Percentiles rank a stretch among this genome's conserved stretches.
Conservation (phyloP, 495 filamentous ascomycete genomes). For the Aspergillus indologenus region DNA sequence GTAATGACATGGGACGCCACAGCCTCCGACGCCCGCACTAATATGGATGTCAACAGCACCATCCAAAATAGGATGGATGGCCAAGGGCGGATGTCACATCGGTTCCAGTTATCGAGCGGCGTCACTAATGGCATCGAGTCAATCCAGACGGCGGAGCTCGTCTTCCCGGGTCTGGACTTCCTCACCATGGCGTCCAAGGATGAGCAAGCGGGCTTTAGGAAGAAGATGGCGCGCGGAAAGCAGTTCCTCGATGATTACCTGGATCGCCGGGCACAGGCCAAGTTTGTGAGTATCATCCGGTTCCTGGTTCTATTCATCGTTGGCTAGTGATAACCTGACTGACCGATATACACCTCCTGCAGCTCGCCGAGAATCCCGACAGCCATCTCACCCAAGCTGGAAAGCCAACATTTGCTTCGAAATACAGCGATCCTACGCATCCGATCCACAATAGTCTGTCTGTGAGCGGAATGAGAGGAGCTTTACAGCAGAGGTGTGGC, state of each 20-base stretch:
- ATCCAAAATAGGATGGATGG: slow-evolving; percentile 17
- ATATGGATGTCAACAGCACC: slow-evolving; percentile 12
- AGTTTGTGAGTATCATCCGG: slow-evolving; percentile 51
- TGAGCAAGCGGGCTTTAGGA: slow-evolving; percentile 7
- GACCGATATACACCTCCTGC: slow-evolving; percentile 3
- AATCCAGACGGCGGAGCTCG: slow-evolving; percentile 45
- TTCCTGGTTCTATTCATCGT: background rate
- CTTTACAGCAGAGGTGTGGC: background rate
- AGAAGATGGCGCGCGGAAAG: slow-evolving; percentile 18
- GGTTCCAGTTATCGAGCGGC: slow-evolving; percentile 31
- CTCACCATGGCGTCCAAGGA: slow-evolving; percentile 7
- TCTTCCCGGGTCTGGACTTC: slow-evolving; percentile 39
- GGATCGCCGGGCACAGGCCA: slow-evolving; percentile 43
- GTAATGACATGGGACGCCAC: slow-evolving; percentile 54
- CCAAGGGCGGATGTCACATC: slow-evolving; percentile 23
- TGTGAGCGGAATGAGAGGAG: background rate
- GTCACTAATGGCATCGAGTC: slow-evolving; percentile 41
- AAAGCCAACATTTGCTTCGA: slow-evolving; percentile 33
- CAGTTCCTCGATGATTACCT: slow-evolving; percentile 44
- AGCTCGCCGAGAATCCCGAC: slow-evolving; percentile 21
- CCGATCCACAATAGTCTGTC: slow-evolving; percentile 7
- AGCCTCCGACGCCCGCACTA: slow-evolving; percentile 22
- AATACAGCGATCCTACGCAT: slow-evolving; percentile 48
- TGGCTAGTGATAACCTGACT: background rate
- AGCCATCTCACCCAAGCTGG: slow-evolving; percentile 18